Evolutionary conservation across 495 filamentous ascomycete species (phyloP).

Genomic region (Thermothielavioides terrestris): DNA sequence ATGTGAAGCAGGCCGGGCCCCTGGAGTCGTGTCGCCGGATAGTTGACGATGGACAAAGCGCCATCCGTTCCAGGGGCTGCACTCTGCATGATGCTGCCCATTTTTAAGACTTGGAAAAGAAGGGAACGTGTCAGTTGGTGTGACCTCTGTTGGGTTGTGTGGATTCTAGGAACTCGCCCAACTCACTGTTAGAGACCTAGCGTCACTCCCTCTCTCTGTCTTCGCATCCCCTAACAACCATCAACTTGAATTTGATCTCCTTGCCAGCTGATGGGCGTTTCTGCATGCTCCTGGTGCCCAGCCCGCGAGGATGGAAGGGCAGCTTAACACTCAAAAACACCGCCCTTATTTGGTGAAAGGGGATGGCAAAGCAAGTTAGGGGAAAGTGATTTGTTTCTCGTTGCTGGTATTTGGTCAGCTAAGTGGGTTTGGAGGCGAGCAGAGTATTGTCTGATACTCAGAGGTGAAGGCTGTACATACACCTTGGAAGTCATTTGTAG

Average conservation of each 20-base stretch:
- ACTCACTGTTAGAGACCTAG: too few relatives aligned
- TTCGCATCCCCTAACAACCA: neutral
- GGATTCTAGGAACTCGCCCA: too few relatives aligned
- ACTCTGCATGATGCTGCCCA: neutral
- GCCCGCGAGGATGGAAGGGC: neutral
- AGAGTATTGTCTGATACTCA: too few relatives aligned
- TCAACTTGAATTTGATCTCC: neutral
- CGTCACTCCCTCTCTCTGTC: too few relatives aligned
- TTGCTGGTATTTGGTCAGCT: slow-evolving; percentile 12
- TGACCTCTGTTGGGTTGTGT: too few relatives aligned
- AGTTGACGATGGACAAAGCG: slow-evolving; percentile 52
- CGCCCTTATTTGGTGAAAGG: slow-evolving; percentile 12
- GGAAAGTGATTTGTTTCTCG: slow-evolving; percentile 15
- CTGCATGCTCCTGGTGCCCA: neutral
- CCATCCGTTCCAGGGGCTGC: neutral
- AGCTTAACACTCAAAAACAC: slow-evolving; percentile 3
- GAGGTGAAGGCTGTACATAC: too few relatives aligned
- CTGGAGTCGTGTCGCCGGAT: slow-evolving; percentile 39
- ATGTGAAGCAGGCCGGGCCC: slow-evolving; percentile 58
- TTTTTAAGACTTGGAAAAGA: neutral
- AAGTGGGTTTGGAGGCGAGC: too few relatives aligned
- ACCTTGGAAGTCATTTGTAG: too few relatives aligned
- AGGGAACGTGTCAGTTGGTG: too few relatives aligned
- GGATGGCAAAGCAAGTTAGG: slow-evolving; percentile 8
- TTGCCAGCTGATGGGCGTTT: slow-evolving; percentile 3